Percentiles rank a stretch among this genome's conserved stretches.
Conservation (phyloP, 2,329 filamentous ascomycete species). For the Phialophora macrospora region DNA sequence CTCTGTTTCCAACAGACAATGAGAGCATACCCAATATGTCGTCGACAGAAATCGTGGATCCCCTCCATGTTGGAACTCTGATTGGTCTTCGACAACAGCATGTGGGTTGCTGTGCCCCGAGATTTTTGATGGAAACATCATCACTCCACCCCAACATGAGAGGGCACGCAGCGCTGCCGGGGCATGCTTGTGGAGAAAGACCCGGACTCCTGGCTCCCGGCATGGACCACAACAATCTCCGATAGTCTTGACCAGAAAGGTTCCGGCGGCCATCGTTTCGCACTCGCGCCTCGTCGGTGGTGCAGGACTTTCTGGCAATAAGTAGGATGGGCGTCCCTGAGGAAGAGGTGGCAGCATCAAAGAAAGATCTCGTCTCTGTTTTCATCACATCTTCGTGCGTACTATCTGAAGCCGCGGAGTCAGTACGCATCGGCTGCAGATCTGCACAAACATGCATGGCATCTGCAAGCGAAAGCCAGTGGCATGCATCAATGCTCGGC, state of each 20-base stretch:
- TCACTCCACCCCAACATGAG: not conserved
- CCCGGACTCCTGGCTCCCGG: slow-evolving; percentile 1
- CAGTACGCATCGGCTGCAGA: not conserved
- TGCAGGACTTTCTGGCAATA: not conserved
- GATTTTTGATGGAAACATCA: not conserved
- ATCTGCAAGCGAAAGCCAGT: not conserved
- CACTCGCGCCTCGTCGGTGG: not conserved
- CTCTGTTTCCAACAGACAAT: not conserved
- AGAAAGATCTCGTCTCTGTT: not conserved
- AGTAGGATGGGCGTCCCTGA: not conserved
- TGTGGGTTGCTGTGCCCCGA: not conserved
- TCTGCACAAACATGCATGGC: not conserved
- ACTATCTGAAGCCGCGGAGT: not conserved
- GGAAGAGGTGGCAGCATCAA: not conserved
- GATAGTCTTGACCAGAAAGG: slow-evolving; percentile 1
- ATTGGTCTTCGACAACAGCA: not conserved
- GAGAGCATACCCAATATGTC: not conserved
- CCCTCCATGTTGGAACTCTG: not conserved
- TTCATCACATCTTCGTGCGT: not conserved
- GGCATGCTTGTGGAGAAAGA: slow-evolving; percentile 1
- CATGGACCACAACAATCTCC: slow-evolving; percentile 31
- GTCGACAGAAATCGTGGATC: not conserved
- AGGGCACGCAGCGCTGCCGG: not conserved
- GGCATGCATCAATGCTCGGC: not conserved
- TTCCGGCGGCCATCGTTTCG: slow-evolving; percentile 1